phyloP scores from a whole-genome alignment of 768 basidiomycete species.

The Podaxis sp. region DNA sequence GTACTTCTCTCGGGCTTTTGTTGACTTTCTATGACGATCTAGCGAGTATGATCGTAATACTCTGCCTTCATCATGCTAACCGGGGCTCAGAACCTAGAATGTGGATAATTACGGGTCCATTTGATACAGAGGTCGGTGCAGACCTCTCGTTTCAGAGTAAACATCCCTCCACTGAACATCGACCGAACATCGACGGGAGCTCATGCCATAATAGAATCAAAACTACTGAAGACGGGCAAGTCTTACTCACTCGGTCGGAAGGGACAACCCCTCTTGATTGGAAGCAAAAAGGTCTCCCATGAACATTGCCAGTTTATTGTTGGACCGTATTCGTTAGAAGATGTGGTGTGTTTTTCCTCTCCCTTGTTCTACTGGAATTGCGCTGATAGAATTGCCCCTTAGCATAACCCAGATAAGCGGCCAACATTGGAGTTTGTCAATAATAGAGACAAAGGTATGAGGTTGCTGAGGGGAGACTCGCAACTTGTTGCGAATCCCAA shows the following conservation, averaged over 20 bases:
- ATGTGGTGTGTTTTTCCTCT: conserved; percentile 47
- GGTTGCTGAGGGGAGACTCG: conserved; percentile 37
- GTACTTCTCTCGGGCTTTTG: not conserved
- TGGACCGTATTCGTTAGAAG: conserved; percentile 45
- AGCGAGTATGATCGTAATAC: not conserved
- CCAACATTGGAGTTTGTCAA: conserved; percentile 51
- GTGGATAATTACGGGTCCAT: conserved; percentile 57
- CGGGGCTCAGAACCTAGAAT: conserved; percentile 25
- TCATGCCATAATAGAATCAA: conserved; percentile 29
- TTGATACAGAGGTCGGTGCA: conserved; percentile 39
- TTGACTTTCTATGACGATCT: not conserved
- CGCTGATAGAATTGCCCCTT: not conserved
- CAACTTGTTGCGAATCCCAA: conserved; percentile 32
- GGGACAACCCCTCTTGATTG: conserved; percentile 47
- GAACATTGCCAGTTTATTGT: conserved; percentile 60
- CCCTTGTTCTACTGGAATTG: not conserved
- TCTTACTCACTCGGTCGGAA: conserved; percentile 59
- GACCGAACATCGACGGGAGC: not conserved
- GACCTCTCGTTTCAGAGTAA: conserved; percentile 40
- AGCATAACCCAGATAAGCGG: conserved; percentile 49
- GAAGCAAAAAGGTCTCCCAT: conserved; percentile 63
- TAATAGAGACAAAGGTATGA: conserved; percentile 45
- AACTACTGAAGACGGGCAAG: conserved; percentile 61
- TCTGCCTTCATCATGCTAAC: not conserved
- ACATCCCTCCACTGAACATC: conserved; percentile 14